phyloP scores from a whole-genome alignment of 805 yeast species.

The Grigorovia humatica region DNA sequence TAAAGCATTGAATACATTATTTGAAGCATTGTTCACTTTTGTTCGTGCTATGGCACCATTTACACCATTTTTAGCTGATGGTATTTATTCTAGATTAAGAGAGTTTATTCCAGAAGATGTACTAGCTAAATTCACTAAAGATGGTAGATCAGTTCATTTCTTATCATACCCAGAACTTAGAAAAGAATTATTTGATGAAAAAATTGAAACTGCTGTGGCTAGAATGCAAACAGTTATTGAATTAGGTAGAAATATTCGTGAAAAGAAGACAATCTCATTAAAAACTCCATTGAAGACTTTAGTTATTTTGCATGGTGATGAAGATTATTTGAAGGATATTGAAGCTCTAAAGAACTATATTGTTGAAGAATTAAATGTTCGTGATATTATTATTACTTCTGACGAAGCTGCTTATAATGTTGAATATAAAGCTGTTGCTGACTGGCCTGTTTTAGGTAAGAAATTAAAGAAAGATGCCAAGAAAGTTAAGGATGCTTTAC shows the following conservation, averaged over 20 bases:
- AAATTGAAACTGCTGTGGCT: conserved; percentile 76
- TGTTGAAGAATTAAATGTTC: conserved; percentile 83
- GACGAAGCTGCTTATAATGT: conserved; percentile 91
- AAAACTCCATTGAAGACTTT: conserved; percentile 89
- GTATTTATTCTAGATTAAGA: conserved; percentile 69
- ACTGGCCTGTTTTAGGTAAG: conserved; percentile 98
- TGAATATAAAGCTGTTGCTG: conserved; percentile 89
- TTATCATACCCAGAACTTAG: conserved; percentile 80
- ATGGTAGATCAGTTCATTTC: conserved; percentile 85
- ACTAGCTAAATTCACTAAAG: conserved; percentile 42
- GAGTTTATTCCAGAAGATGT: conserved; percentile 50
- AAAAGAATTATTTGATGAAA: conserved; percentile 67
- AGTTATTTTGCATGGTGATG: conserved; percentile 75
- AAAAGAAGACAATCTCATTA: conserved; percentile 84
- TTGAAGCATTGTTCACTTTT: conserved; percentile 81
- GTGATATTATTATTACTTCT: conserved; percentile 75
- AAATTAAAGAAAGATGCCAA: conserved; percentile 90
- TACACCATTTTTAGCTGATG: conserved; percentile 92
- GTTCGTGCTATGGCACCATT: conserved; percentile 98
- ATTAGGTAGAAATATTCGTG: conserved; percentile 92
- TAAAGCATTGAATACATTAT: conserved; percentile 80
- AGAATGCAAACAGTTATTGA: conserved; percentile 98
- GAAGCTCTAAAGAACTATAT: conserved; percentile 70
- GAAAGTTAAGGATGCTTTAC: conserved; percentile 90
- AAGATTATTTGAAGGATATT: conserved; percentile 64